phyloP scores from a whole-genome alignment of 495 filamentous ascomycete genomes.

The Tuber aestivum region DNA sequence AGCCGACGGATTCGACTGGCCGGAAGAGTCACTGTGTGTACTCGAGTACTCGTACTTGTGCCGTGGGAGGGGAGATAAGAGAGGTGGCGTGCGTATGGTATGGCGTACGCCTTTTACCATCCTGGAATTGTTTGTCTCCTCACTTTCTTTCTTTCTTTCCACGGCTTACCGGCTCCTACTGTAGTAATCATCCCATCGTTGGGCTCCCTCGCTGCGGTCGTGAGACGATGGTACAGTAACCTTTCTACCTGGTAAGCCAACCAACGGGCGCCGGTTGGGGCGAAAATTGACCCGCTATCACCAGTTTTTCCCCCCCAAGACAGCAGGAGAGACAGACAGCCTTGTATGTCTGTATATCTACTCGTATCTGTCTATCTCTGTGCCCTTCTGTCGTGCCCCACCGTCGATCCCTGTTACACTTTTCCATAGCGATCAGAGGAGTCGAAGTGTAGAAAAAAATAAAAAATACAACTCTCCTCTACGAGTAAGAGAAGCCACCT shows the following conservation, averaged over 20 bases:
- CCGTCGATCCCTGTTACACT: background rate
- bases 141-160: background rate
- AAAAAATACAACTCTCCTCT: background rate
- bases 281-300: background rate
- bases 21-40: background rate
- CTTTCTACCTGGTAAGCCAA: background rate
- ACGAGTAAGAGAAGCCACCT: background rate
- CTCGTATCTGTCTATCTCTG: background rate
- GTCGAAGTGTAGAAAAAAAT: background rate
- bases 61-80: no score
- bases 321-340: background rate
- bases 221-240: background rate
- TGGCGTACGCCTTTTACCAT: background rate
- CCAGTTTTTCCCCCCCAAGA: background rate
- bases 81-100: background rate
- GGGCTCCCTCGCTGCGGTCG: background rate
- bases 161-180: background rate
- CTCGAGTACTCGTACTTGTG: no score
- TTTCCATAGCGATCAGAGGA: background rate
- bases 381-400: background rate
- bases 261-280: background rate
- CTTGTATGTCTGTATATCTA: background rate
- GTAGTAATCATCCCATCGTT: background rate
- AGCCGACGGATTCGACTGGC: background rate
- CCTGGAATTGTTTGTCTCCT: background rate